A percentile compares a stretch with the other conserved stretches of the same genome.
phyloP scores from a whole-genome alignment of 2,329 filamentous ascomycete species.

The Botrytis fabae region DNA sequence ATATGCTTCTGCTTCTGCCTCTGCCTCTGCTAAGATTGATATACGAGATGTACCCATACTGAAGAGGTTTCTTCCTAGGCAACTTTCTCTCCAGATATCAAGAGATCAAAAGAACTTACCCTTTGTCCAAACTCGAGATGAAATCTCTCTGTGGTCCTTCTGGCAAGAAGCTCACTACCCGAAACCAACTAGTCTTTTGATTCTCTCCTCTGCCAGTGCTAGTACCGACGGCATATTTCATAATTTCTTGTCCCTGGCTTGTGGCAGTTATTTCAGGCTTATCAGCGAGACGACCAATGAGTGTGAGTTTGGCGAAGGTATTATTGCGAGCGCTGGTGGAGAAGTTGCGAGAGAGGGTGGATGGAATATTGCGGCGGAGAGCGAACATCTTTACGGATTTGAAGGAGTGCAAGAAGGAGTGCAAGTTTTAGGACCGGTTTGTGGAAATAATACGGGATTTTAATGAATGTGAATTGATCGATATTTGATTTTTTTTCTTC shows the following conservation, averaged over 20 bases:
- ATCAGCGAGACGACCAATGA: slow-evolving; percentile 82
- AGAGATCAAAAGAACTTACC: slow-evolving; percentile 57
- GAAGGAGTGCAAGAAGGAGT: neutral
- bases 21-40: neutral
- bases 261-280: slow-evolving; percentile 74
- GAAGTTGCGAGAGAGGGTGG: slow-evolving; percentile 65
- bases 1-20: neutral
- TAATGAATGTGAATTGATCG: neutral
- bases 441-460: neutral
- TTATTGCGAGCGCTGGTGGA: slow-evolving; percentile 58
- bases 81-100: neutral
- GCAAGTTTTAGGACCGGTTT: neutral
- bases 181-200: slow-evolving; percentile 82
- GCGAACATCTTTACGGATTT: slow-evolving; percentile 34
- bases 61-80: neutral
- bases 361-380: slow-evolving; percentile 45
- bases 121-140: slow-evolving; percentile 74
- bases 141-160: slow-evolving; percentile 71
- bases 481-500: neutral
- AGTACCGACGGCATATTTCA: slow-evolving; percentile 77
- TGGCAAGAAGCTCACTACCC: slow-evolving; percentile 67
- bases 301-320: slow-evolving; percentile 73
- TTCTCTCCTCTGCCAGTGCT: slow-evolving; percentile 67
- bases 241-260: slow-evolving; percentile 68
- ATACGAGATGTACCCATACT: neutral